These are phyloP conservation scores for Trichoderma lentiforme DNA, from an alignment of 2,329 filamentous ascomycete species.

Conservation along the genomic window DNA sequence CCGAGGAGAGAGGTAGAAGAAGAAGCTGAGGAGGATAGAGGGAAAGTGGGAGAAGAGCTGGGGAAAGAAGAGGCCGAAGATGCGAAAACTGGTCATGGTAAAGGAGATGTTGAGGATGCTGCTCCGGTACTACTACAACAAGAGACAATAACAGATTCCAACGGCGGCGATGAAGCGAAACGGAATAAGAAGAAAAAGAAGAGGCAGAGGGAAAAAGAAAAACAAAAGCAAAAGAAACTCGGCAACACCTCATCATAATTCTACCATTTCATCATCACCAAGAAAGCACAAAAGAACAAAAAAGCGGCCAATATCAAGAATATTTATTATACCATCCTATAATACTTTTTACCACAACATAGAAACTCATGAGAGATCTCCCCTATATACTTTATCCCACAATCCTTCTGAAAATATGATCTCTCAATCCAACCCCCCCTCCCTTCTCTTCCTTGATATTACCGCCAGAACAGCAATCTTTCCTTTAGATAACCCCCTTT, in stretches of 20 bases:
- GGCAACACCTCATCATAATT: background rate
- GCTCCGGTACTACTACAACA: slow-evolving; percentile 10
- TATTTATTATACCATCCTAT: background rate
- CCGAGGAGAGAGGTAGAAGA: slow-evolving; percentile 16
- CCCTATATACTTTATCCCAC: background rate
- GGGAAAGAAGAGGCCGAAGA: background rate
- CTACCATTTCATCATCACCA: background rate
- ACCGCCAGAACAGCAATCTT: background rate
- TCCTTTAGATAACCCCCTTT: background rate
- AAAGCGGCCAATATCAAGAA: background rate
- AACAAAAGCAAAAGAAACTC: slow-evolving; percentile 24
- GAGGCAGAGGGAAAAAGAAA: slow-evolving; percentile 2
- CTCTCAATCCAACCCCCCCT: background rate
- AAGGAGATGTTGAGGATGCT: slow-evolving; percentile 22
- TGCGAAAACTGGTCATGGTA: slow-evolving; percentile 27
- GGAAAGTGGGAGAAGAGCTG: background rate
- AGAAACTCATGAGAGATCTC: background rate
- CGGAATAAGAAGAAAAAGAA: background rate
- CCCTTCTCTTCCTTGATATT: background rate
- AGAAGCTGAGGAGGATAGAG: background rate
- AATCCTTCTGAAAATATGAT: background rate
- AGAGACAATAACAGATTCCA: background rate
- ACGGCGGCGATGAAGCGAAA: background rate
- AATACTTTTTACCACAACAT: background rate
- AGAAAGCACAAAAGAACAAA: background rate